Evolutionary conservation across 345 rosid genomes (phyloP), one percentile per base, ranked within the genome.

Genomic region (Passiflora organensis): DNA sequence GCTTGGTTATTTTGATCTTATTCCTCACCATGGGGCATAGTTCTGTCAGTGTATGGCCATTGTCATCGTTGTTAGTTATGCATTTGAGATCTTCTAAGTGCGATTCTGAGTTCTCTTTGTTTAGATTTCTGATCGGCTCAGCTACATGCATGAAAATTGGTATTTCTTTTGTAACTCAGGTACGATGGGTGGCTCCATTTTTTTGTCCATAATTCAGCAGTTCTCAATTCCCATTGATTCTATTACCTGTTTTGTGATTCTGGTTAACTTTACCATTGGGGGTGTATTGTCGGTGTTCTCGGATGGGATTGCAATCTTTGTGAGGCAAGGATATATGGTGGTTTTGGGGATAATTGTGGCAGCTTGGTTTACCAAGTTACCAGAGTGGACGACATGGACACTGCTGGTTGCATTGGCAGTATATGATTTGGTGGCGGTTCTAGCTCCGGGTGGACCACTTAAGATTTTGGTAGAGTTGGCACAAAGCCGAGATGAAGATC

Each of bases 391-490:
- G 65, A 91, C 99, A 0, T 91, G 99, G 99, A 71, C 61, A 63
- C 68, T 86, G 68, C 69, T 91, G 44, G 86, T 89, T 54, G 96
- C 96, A n/a, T 46, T 91, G 67, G 99, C 96, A 60, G 25, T 84
- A 32, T 91, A 91, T 72, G 99, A 91, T 72, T 58, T 91, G 76
- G 87, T 77, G 21, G 99, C 96, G 18, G 99, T 91, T 68, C 75
- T 91, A 70, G 95, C 87, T 4, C 99, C 98, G 43, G 95, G 98
- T 39, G 98, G 98, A 1, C 98, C 98, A 2, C 98, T 89, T 52
- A 93, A 86, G 78, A 51, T 93, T 65, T 65, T 93, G 70, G 96
- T 93, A 13, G 89, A 89, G 71, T 79, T 93, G 56, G 94, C 99
- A 53, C 91, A 95, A 0, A 84, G 67, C 58, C 82, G 96, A 41